Conservation (phyloP, 2,329 filamentous ascomycete species). For the Alternaria incomplexa region DNA sequence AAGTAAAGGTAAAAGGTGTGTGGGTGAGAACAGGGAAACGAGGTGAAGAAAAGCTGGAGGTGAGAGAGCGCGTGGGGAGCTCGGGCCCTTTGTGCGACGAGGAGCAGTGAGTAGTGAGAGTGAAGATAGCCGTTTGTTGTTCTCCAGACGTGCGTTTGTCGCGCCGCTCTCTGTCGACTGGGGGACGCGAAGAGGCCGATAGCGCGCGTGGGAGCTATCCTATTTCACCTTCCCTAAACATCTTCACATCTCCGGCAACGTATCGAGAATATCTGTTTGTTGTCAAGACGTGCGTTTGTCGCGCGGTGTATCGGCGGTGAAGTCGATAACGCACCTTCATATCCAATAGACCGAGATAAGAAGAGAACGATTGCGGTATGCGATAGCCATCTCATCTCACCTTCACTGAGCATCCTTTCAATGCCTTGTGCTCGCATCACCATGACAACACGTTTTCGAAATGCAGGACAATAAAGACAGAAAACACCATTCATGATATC, state of each 20-base stretch:
- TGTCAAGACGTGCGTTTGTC: background rate
- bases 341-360: background rate
- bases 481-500: constrained; percentile 26
- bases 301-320: background rate
- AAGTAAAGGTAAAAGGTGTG: background rate
- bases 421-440: background rate
- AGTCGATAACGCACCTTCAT: background rate
- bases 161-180: background rate
- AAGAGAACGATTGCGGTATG: background rate
- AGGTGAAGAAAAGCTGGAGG: background rate
- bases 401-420: background rate
- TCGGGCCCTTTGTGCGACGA: background rate
- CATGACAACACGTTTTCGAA: background rate
- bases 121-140: background rate
- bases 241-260: no score
- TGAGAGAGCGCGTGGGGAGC: background rate
- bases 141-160: background rate
- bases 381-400: background rate
- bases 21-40: background rate
- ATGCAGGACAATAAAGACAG: background rate
- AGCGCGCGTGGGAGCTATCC: background rate
- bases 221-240: background rate
- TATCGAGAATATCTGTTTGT: background rate
- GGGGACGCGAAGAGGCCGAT: background rate
- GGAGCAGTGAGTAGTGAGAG: background rate